Percentiles rank a stretch among this genome's conserved stretches.
These are phyloP conservation scores for Rosa chinensis DNA, from an alignment of 306 rosid species.

Conservation along the genomic window DNA sequence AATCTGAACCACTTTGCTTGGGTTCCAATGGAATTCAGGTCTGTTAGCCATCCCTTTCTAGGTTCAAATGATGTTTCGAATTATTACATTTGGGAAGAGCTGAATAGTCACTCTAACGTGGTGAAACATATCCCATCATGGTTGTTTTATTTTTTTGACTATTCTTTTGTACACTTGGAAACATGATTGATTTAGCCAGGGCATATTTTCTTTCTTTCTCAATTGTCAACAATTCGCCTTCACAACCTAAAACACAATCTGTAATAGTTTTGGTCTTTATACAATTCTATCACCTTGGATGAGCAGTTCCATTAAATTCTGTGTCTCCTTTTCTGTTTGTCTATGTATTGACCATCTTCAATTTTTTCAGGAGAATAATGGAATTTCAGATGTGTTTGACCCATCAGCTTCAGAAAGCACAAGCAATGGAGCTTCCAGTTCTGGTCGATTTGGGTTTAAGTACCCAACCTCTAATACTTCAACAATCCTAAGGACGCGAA, in stretches of 20 bases:
- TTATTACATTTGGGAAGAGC: conserved; percentile 7
- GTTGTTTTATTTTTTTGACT: not conserved
- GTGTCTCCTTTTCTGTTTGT: not conserved
- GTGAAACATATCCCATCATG: not conserved
- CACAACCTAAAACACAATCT: no score
- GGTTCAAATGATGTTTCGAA: conserved; percentile 1
- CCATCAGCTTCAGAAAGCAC: conserved; percentile 27
- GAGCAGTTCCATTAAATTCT: not conserved
- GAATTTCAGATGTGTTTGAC: conserved; percentile 36
- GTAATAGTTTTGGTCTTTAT: not conserved
- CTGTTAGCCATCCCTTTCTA: conserved; percentile 22
- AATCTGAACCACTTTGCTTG: conserved; percentile 39
- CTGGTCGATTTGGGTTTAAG: conserved; percentile 56
- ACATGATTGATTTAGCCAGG: not conserved
- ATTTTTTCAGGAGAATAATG: conserved; percentile 46
- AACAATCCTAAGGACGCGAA: conserved; percentile 59
- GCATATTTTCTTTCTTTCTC: not conserved
- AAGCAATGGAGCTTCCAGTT: conserved; percentile 42
- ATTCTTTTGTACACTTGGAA: not conserved
- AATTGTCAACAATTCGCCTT: not conserved
- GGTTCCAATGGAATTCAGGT: conserved; percentile 46
- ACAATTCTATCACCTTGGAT: not conserved
- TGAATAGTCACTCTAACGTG: not conserved
- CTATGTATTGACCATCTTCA: not conserved
- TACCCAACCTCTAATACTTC: conserved; percentile 39